Evolutionary conservation across 371 early-diverging fungal genomes (phyloP), one percentile per base, ranked within the genome.

Genomic region (Mortierella sp.): DNA sequence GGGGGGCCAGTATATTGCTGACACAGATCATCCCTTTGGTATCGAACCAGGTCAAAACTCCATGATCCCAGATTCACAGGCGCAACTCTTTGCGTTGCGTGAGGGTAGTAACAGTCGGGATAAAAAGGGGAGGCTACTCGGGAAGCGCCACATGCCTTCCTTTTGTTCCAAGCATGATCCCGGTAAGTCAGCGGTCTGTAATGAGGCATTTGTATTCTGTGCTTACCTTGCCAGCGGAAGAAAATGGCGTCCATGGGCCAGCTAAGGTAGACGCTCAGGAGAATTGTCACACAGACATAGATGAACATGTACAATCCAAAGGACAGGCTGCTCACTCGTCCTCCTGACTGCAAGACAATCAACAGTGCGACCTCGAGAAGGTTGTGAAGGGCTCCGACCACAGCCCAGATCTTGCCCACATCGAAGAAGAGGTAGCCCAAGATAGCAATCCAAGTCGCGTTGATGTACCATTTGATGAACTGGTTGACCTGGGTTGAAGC

Each of bases 201-300:
- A 9, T 37, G 37, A 37, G 9, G 37, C 37, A 3, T n/a, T 26
- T 37, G 48, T 43, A 43, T 21, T 28, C 7, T 12, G 12, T 9
- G 15, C 44, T 62, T 80, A 81, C 81, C 84, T 68, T 85, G 85
- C 66, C 81, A 83, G 45, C 85, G 84, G 80, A 87, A 87, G 63
- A 84, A 85, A 23, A 87, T 60, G 18, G 84, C 87, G 60, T 87
- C 87, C 44, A 81, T 25, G 12, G 87, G 87, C 87, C 87, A 87
- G 15, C 74, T 70, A 19, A 79, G 52, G 16, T 81, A 64, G 60
- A 84, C 73, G 11, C 81, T 79, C 21, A 81, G 29, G 19, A 73
- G 7, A 60, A 82, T 81, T 16, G 81, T 80, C 4, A 69, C 1
- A 15, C 80, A 26, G 7, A 84, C 61, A 57, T 85, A 84, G 9